These are phyloP conservation scores for Albatrellus sp. DNA, from an alignment of 1,284 basidiomycete genomes.

Conservation along the genomic window DNA sequence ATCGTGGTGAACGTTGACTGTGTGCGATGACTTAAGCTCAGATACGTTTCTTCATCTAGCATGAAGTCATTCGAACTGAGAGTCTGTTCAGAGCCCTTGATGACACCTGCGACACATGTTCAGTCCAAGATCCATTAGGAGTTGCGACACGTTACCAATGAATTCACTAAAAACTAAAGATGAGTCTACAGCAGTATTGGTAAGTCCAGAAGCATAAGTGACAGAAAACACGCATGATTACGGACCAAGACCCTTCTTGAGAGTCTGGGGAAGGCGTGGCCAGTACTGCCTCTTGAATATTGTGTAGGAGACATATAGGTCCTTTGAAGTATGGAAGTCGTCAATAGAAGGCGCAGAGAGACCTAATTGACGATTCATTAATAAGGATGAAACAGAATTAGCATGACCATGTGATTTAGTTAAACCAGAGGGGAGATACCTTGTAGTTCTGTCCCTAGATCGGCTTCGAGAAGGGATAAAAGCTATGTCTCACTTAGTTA, in stretches of 20 bases:
- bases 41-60: slow-evolving; percentile 34
- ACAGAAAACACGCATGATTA: background rate
- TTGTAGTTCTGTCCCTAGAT: no score
- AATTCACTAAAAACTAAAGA: slow-evolving; percentile 58
- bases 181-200: slow-evolving; percentile 30
- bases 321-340: no score
- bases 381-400: no score
- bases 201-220: background rate
- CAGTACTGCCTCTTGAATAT: slow-evolving; percentile 46
- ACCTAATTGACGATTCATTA: no score
- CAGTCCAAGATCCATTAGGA: background rate
- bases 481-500: no score
- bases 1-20: slow-evolving; percentile 42
- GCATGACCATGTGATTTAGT: no score
- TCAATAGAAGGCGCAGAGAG: no score
- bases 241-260: slow-evolving; percentile 46
- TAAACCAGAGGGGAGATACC: no score
- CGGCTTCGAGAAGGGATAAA: no score
- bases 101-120: slow-evolving; percentile 34
- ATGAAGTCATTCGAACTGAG: slow-evolving; percentile 22
- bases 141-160: slow-evolving; percentile 28
- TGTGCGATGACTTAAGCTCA: slow-evolving; percentile 33
- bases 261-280: slow-evolving; percentile 43
- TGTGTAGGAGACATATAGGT: slow-evolving; percentile 29
- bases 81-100: slow-evolving; percentile 51